Base-by-base conservation (phyloP, 129 eudicot species). In the Flaveria trinervia region DNA sequence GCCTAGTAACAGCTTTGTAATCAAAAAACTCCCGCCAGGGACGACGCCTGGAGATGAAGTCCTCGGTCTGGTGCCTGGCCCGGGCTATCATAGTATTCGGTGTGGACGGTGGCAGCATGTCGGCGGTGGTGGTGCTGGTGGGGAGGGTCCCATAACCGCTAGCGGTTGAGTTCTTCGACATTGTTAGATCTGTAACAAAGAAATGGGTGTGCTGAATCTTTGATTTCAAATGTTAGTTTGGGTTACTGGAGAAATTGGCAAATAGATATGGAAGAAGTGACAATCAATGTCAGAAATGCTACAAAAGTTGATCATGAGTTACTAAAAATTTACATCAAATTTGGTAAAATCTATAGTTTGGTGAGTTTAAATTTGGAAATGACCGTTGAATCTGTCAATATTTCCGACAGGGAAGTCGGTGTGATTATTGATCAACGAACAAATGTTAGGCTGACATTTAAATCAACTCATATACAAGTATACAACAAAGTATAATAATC, bases 21-120 rank as follows among this genome's bases (percentile, higher is more conserved):
- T 84, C 77, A 25, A 90, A 45, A 68, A 88, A 68, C 7, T 78
- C 82, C 10, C 85, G 71, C 96, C 98, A 92, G 69, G 96, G 94
- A 28, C 94, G 96, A 68, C 86, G 85, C 22, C 84, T 75, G 69
- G 90, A 61, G 74, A 79, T 61, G 41, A 85, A 78, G 72, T 83
- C 64, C 71, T 75, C 86, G 11, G 89, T 66, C 43, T 79, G 82
- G 71, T 76, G 33, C 73, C 77, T 74, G 55, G 78, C 82, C 11
- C 86, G 81, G 2, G 78, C 71, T 26, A 77, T 72, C 22, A 82
- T n/a, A 10, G 82, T 25, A 16, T 64, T 33, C 22, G 50, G 78
- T 1, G 71, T 30, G 25, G 80, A 50, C 6, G 67, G 70, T 28
- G 65, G 71, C 69, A 13, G 46, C 7, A 64, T 14, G 45, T 64